Evolutionary conservation across 2,329 filamentous ascomycete genomes (phyloP).

Genomic region (Aspergillus unguis): DNA sequence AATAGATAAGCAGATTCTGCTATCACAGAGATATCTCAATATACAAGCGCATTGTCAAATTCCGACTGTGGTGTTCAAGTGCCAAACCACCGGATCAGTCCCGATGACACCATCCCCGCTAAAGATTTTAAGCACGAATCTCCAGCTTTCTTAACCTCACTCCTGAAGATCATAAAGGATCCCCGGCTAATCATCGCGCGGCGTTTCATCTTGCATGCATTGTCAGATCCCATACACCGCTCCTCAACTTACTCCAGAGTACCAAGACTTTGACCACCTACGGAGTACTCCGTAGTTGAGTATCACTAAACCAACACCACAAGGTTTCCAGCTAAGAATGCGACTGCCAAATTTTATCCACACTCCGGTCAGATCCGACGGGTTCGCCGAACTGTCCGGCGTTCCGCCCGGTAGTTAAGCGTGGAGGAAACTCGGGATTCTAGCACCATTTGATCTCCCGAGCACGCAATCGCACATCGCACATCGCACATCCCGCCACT

Average conservation of each 20-base stretch:
- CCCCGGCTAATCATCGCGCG: constrained; percentile 2
- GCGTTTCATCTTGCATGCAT: background rate
- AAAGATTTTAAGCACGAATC: constrained; percentile 10
- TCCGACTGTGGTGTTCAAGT: background rate
- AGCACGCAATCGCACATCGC: constrained; percentile 18
- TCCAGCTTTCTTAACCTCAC: constrained; percentile 6
- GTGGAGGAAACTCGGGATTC: background rate
- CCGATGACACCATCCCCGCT: constrained; percentile 22
- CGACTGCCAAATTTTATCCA: too few species aligned
- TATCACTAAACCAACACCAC: too few species aligned
- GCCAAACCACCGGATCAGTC: constrained; percentile 18
- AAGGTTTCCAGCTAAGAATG: too few species aligned
- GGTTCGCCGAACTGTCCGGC: background rate
- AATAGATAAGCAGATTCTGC: too few species aligned
- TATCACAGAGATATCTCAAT: background rate
- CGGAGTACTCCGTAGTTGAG: background rate
- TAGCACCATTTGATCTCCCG: constrained; percentile 10
- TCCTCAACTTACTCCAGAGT: too few species aligned
- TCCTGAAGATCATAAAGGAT: constrained; percentile 13
- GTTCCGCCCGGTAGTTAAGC: background rate
- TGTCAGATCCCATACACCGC: background rate
- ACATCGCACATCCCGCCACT: background rate
- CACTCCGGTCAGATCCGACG: background rate
- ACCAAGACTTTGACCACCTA: background rate
- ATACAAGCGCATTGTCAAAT: background rate